These are phyloP conservation scores for Tricholoma sp. DNA, from an alignment of 768 basidiomycete genomes.

Conservation along the genomic window DNA sequence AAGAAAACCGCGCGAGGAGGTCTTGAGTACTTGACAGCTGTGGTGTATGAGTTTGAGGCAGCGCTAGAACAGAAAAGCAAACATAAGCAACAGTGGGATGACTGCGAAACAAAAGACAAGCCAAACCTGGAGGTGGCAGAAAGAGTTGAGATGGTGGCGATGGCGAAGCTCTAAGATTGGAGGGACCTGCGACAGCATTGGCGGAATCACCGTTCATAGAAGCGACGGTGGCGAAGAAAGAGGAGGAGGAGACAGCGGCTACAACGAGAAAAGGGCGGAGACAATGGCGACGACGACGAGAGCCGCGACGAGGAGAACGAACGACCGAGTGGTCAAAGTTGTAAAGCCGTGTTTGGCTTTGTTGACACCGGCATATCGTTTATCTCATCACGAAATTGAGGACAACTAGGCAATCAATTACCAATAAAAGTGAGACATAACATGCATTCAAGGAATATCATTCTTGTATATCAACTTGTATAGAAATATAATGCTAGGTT, in stretches of 20 bases:
- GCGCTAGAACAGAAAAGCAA: slow-evolving; percentile 20
- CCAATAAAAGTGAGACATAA: no score
- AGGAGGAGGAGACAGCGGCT: slow-evolving; percentile 16
- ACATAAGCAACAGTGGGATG: not conserved
- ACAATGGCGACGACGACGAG: slow-evolving; percentile 10
- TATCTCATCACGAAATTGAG: no score
- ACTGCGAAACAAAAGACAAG: slow-evolving; percentile 5
- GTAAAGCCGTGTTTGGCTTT: slow-evolving; percentile 18
- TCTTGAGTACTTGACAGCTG: slow-evolving; percentile 74
- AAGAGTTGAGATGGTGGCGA: slow-evolving; percentile 30
- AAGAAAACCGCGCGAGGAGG: slow-evolving; percentile 65
- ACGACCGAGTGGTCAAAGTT: slow-evolving; percentile 9
- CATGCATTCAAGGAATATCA: no score
- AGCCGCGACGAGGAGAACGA: slow-evolving; percentile 13
- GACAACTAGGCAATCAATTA: no score
- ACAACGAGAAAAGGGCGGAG: slow-evolving; percentile 9
- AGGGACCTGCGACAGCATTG: slow-evolving; percentile 66
- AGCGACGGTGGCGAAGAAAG: slow-evolving; percentile 7
- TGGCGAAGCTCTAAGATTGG: slow-evolving; percentile 28
- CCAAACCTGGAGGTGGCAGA: slow-evolving; percentile 38
- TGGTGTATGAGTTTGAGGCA: slow-evolving; percentile 34
- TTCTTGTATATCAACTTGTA: no score
- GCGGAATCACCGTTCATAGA: slow-evolving; percentile 36
- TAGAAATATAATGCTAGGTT: no score
- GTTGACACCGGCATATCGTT: slow-evolving; percentile 7